These are phyloP conservation scores for Suhomyces sp. DNA, from an alignment of 805 yeast species.

Conservation along the genomic window DNA sequence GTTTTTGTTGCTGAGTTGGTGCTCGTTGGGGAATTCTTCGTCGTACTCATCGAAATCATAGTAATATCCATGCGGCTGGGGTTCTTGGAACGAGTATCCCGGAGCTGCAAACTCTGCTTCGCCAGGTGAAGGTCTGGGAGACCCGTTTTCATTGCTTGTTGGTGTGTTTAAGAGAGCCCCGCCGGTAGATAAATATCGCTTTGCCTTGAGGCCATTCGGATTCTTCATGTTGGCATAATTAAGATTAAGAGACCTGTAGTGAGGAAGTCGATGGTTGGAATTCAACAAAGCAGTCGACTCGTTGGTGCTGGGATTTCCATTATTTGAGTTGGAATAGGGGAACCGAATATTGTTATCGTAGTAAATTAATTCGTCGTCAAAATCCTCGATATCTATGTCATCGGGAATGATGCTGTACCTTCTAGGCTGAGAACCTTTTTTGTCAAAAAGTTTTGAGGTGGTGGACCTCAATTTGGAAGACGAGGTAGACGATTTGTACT, in stretches of 20 bases:
- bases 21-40: conserved; percentile 17
- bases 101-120: conserved; percentile 25
- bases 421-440: conserved; percentile 68
- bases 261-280: conserved; percentile 29
- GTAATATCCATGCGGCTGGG: conserved; percentile 20
- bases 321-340: conserved; percentile 26
- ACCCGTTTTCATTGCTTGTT: conserved; percentile 4
- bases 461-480: conserved; percentile 57
- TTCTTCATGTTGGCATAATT: conserved; percentile 23
- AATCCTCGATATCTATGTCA: conserved; percentile 53
- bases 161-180: conserved; percentile 17
- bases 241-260: conserved; percentile 40
- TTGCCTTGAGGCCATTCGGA: conserved; percentile 20
- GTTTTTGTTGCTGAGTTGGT: conserved; percentile 4
- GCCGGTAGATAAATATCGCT: conserved; percentile 39
- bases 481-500: conserved; percentile 29
- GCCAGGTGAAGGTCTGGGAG: conserved; percentile 10
- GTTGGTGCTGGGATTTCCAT: conserved; percentile 13
- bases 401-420: conserved; percentile 71
- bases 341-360: conserved; percentile 41
- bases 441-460: conserved; percentile 70
- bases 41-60: conserved; percentile 43
- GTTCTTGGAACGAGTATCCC: conserved; percentile 30
- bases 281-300: conserved; percentile 32
- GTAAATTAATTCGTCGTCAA: conserved; percentile 51